phyloP scores from a whole-genome alignment of 257 asterid species.

The Avicennia marina region DNA sequence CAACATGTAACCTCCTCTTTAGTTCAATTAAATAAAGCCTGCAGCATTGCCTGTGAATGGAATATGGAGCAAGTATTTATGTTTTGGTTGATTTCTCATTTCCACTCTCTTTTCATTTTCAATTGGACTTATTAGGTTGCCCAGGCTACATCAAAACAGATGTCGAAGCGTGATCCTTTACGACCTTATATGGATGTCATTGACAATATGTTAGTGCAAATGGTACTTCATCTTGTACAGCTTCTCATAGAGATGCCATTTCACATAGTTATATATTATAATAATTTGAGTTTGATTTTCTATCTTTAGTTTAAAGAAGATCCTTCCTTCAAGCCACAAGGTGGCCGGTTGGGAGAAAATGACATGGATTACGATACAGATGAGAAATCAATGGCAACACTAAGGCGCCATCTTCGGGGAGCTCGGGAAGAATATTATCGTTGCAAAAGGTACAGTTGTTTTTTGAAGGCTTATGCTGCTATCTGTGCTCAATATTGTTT shows the following conservation, averaged over 20 bases:
- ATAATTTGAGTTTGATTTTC: conserved; percentile 21
- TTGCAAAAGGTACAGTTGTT: conserved; percentile 67
- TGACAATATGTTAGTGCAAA: conserved; percentile 84
- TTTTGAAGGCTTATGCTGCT: conserved; percentile 17
- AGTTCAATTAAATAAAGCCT: too few relatives aligned
- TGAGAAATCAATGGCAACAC: conserved; percentile 97
- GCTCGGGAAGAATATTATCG: conserved; percentile 97
- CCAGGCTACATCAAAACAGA: conserved; percentile 98
- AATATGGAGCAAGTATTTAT: background rate
- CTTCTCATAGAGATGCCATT: conserved; percentile 17
- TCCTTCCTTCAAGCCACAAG: conserved; percentile 98
- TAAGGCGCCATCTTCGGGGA: conserved; percentile 85
- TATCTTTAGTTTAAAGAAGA: conserved; percentile 69
- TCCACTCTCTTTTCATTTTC: conserved; percentile 9
- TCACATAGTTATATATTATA: conserved; percentile 14
- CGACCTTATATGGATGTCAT: conserved; percentile 89
- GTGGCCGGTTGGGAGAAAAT: conserved; percentile 93
- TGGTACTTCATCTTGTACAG: conserved; percentile 51
- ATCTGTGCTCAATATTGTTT: background rate
- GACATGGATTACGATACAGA: conserved; percentile 99
- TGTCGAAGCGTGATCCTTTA: conserved; percentile 95
- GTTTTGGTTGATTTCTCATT: conserved; percentile 1
- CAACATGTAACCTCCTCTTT: too few relatives aligned
- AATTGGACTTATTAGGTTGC: conserved; percentile 61
- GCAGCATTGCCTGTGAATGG: too few relatives aligned